Evolutionary conservation across 768 basidiomycete species (phyloP), one percentile per base, ranked within the genome.

Genomic region (Podaxis rugospora): DNA sequence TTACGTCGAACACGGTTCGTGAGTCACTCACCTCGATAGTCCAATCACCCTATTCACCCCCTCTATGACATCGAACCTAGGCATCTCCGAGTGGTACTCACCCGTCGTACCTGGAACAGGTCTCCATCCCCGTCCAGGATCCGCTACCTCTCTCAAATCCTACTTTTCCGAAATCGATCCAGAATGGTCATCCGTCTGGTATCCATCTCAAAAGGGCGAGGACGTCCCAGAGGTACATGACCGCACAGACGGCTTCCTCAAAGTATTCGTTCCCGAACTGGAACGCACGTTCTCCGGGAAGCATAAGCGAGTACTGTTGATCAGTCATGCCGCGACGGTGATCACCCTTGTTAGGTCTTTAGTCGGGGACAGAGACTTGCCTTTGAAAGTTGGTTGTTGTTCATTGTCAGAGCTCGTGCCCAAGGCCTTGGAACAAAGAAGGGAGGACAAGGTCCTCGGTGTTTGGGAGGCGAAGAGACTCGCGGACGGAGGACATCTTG

Each of bases 21-120:
- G 35, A 37, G 21, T 18, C 7, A 27, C 36, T 47, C 50, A 10
- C 25, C 18, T 36, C 11, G 40, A 9, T 11, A 5, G 23, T 51
- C 53, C 39, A 32, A 21, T 32, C 32, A 32, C 32, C 7, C 32
- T 32, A 32, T 32, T 32, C 32, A 32, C 9, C 9, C 9, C 32
- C 7, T 0, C 7, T 9, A 9, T 2, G 2, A 32, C 2, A 32
- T 32, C 32, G 32, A 32, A 59, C 13, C 13, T 63, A 90, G 88
- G 88, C 9, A 69, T 92, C 6, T 80, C 83, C 2, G 90, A 92
- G 71, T 93, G 92, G 92, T 91, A 86, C 71, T 88, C 87, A 2
- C 89, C 87, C 28, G 89, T 85, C 36, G 70, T 70, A 2, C 83
- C 85, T 0, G 81, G 83, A 32, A 84, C 88, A 2, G 87, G 90